Evolutionary conservation across 257 asterid genomes (phyloP).

Genomic region (Datura wrightii): DNA sequence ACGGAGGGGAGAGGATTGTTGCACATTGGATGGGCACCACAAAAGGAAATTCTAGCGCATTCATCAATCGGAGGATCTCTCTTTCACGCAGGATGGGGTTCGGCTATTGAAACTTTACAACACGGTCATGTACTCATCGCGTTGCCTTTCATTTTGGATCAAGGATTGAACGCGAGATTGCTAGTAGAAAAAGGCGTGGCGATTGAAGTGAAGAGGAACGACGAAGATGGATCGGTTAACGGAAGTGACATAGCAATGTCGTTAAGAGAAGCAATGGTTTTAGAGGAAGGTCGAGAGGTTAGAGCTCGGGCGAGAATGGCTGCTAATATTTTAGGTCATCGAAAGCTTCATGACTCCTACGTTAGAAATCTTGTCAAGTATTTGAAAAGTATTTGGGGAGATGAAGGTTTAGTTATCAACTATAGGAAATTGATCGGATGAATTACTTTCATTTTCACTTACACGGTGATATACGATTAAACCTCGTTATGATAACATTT

Average conservation of each 20-base stretch:
- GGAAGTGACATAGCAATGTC: constrained; percentile 17
- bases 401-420: no score
- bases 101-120: constrained; percentile 39
- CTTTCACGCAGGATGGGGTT: constrained; percentile 54
- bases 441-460: no score
- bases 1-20: constrained; percentile 36
- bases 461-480: no score
- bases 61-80: constrained; percentile 43
- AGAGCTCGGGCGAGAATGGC: not conserved
- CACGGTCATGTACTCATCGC: constrained; percentile 37
- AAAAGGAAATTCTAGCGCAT: constrained; percentile 48
- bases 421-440: no score
- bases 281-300: not conserved
- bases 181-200: constrained; percentile 49
- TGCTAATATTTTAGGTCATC: not conserved
- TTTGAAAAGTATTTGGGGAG: no score
- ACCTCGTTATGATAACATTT: no score
- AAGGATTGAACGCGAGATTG: constrained; percentile 43
- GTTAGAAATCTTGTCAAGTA: no score
- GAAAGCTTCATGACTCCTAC: not conserved
- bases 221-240: constrained; percentile 41
- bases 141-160: constrained; percentile 43
- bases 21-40: constrained; percentile 51
- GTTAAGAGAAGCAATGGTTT: not conserved
- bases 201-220: constrained; percentile 41